phyloP scores from a whole-genome alignment of 768 basidiomycete genomes.

The Hericium rajendrae region DNA sequence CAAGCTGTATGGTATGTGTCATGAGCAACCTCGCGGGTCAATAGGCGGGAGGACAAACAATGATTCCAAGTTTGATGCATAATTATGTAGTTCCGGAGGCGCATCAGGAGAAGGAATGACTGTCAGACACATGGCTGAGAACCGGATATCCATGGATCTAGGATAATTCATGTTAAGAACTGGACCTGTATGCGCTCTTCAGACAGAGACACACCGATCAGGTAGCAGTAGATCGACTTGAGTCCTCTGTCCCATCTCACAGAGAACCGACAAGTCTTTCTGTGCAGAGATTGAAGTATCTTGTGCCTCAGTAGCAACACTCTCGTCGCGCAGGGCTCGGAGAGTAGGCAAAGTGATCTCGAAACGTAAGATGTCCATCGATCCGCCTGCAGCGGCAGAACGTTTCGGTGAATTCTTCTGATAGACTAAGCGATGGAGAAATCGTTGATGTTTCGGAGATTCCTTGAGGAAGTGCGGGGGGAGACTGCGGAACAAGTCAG shows the following conservation, averaged over 20 bases:
- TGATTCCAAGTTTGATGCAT: slow-evolving; percentile 27
- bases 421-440: slow-evolving; percentile 12
- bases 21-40: neutral
- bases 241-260: neutral
- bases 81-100: slow-evolving; percentile 34
- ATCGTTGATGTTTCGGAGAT: slow-evolving; percentile 5
- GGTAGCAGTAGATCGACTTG: slow-evolving; percentile 10
- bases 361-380: neutral
- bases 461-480: slow-evolving; percentile 3
- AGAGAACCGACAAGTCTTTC: neutral
- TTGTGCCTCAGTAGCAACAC: neutral
- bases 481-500: slow-evolving; percentile 21
- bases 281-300: neutral
- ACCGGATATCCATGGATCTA: slow-evolving; percentile 38
- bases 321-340: neutral
- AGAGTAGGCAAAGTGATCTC: slow-evolving; percentile 1
- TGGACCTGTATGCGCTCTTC: too few relatives aligned
- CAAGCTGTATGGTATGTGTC: slow-evolving; percentile 23
- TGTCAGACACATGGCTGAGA: slow-evolving; percentile 31
- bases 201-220: slow-evolving; percentile 6
- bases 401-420: neutral
- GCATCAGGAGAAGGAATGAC: slow-evolving; percentile 21
- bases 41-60: slow-evolving; percentile 31
- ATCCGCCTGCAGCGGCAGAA: neutral
- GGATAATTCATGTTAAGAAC: neutral